Evolutionary conservation across 1,284 basidiomycete genomes (phyloP).

Genomic region (Anthracocystis setariae): DNA sequence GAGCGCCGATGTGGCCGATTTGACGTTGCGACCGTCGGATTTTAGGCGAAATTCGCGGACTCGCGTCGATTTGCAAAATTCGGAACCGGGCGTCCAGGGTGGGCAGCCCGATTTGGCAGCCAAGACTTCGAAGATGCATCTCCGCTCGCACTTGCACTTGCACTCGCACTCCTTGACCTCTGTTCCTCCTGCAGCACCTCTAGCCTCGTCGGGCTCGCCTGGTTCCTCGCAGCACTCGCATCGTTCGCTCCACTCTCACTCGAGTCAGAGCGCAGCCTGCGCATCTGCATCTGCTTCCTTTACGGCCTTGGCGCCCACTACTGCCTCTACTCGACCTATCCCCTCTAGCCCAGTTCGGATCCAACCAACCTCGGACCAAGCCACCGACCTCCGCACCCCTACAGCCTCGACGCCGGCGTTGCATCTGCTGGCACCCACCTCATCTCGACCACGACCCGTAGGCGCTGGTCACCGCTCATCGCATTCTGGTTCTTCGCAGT

Average conservation of each 20-base stretch:
- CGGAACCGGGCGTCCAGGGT: constrained; percentile 27
- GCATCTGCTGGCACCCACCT: not conserved
- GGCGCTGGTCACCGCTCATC: constrained; percentile 24
- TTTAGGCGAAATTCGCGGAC: constrained; percentile 8
- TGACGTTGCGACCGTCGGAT: constrained; percentile 31
- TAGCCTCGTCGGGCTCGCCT: constrained; percentile 14
- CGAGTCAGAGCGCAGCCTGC: constrained; percentile 9
- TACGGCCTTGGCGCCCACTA: no score
- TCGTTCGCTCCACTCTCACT: constrained; percentile 20
- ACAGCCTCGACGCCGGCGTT: constrained; percentile 4
- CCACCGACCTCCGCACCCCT: constrained; percentile 5
- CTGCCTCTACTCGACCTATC: constrained; percentile 5
- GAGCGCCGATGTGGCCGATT: constrained; percentile 20
- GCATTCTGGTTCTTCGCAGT: constrained; percentile 23
- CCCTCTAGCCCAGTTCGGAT: no score
- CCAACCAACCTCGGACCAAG: not conserved
- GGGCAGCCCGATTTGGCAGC: constrained; percentile 17
- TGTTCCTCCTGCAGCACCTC: constrained; percentile 16
- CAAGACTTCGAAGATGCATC: constrained; percentile 12
- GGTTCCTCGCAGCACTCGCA: constrained; percentile 28
- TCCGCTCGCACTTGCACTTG: constrained; percentile 12
- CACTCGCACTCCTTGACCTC: constrained; percentile 9
- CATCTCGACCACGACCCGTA: constrained; percentile 6
- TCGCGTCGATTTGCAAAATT: constrained; percentile 23
- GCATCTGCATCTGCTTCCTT: constrained; percentile 13